Base-by-base conservation (phyloP, 2,329 filamentous ascomycete genomes). In the Zalaria sp. region DNA sequence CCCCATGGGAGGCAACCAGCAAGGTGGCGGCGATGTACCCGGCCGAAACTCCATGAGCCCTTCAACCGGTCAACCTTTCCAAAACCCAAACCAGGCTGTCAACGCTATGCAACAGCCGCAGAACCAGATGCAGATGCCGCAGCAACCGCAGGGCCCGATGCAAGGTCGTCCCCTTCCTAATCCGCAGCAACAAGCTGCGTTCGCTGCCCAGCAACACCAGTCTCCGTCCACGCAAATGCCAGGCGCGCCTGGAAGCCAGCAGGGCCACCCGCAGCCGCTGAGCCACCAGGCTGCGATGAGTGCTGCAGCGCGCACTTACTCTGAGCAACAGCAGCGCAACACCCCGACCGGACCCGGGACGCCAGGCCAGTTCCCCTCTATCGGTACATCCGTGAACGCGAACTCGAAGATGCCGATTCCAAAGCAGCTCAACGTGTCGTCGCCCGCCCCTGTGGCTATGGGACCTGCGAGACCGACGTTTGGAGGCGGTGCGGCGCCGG, bases 361-460 rank as follows among this genome's bases (percentile, higher is more conserved):
- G 27, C 42, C 42, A 25, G 39, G 39, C 25, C 42, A 48, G 18
- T 45, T 45, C 39, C 41, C 44, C 38, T 38, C 42, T 34, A 37
- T 34, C 27, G 42, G 37, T 11, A 60, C 47, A 31, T 52, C 32
- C 7, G 48, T 46, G 46, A 53, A 59, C 38, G 57, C 58, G 64
- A 74, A 71, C 50, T 65, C 70, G 37, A 87, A 86, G 57, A 82
- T 91, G 67, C 79, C 80, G 0, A 93, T 93, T 39, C 81, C 86
- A 2, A 93, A 93, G 61, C 77, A 74, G 34, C 71, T 96, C 38
- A 80, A 82, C 37, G 76, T 81, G 5, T 71, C 77, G 40, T 70
- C 80, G 35, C 84, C 85, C 4, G 74, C 79, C 46, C 80, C 87
- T 2, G 87, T 94, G 25, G 61, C 72, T 7, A 80, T 89, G 79